Evolutionary conservation across 306 rosid species (phyloP).

Genomic region (Dryas drummondii): DNA sequence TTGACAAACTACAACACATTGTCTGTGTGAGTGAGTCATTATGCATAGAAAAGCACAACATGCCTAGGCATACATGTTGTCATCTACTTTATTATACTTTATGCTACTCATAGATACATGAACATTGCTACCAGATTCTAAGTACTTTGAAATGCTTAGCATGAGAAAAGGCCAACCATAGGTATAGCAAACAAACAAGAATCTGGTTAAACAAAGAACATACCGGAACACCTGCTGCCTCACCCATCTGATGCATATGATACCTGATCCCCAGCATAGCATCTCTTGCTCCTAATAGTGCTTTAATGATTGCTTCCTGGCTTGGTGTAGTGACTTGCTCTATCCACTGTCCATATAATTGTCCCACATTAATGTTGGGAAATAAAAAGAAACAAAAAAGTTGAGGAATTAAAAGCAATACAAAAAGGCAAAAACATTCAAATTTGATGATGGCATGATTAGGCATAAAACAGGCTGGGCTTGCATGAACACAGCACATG

Average conservation of each 20-base stretch:
- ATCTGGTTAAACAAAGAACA: slow-evolving; percentile 32
- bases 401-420: slow-evolving; percentile 3
- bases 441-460: background rate
- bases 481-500: background rate
- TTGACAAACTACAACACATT: no score
- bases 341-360: slow-evolving; percentile 65
- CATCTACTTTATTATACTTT: no score
- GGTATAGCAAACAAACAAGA: slow-evolving; percentile 4
- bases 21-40: no score
- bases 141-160: no score
- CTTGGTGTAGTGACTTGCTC: slow-evolving; percentile 64
- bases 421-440: slow-evolving; percentile 6
- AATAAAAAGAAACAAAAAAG: slow-evolving; percentile 2
- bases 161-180: background rate
- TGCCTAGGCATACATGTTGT: no score
- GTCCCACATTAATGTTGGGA: slow-evolving; percentile 26
- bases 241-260: slow-evolving; percentile 84
- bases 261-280: slow-evolving; percentile 78
- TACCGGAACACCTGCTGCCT: slow-evolving; percentile 96
- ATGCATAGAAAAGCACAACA: no score
- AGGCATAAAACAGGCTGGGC: background rate
- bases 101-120: no score
- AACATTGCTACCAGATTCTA: no score
- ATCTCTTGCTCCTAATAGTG: slow-evolving; percentile 75
- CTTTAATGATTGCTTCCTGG: slow-evolving; percentile 55